Percentiles rank a stretch among this genome's conserved stretches.
Evolutionary conservation across 179 eudicot species (phyloP).

Genomic region (Drosera spatulata): DNA sequence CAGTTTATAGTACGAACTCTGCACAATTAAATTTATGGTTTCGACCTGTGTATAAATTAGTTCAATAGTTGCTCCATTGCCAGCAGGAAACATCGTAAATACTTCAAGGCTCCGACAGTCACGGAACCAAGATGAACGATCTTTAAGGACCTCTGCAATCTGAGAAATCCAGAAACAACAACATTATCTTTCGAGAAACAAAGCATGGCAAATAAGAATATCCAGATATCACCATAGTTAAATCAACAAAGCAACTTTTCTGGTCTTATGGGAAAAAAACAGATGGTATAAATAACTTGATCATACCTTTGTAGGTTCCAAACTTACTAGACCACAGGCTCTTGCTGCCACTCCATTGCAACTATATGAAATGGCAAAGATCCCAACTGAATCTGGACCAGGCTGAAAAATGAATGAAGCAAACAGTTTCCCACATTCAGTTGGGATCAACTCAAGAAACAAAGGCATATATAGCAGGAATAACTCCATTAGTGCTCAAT

Average conservation of each 20-base stretch:
- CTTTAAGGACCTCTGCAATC: constrained; percentile 95
- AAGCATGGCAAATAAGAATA: background rate
- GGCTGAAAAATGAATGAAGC: constrained; percentile 36
- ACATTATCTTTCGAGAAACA: background rate
- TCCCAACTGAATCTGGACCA: constrained; percentile 99
- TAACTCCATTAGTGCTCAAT: background rate
- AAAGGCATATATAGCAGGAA: too few relatives aligned
- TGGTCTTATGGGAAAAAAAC: background rate
- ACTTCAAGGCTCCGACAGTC: constrained; percentile 94
- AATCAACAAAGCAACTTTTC: background rate
- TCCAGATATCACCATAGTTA: too few relatives aligned
- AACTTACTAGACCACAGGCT: constrained; percentile 95
- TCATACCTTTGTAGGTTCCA: constrained; percentile 87
- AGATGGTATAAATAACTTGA: background rate
- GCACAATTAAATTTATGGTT: background rate
- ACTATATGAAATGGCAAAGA: constrained; percentile 90
- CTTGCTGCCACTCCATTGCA: constrained; percentile 99
- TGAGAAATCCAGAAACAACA: constrained; percentile 10
- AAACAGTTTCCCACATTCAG: background rate
- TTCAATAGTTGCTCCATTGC: constrained; percentile 87
- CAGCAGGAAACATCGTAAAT: constrained; percentile 73
- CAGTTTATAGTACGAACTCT: background rate
- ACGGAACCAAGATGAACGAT: constrained; percentile 92
- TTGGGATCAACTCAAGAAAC: too few relatives aligned
- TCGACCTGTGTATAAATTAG: constrained; percentile 80